Conservation (phyloP, 805 yeast genomes). For the Kodamaea sagamina region DNA sequence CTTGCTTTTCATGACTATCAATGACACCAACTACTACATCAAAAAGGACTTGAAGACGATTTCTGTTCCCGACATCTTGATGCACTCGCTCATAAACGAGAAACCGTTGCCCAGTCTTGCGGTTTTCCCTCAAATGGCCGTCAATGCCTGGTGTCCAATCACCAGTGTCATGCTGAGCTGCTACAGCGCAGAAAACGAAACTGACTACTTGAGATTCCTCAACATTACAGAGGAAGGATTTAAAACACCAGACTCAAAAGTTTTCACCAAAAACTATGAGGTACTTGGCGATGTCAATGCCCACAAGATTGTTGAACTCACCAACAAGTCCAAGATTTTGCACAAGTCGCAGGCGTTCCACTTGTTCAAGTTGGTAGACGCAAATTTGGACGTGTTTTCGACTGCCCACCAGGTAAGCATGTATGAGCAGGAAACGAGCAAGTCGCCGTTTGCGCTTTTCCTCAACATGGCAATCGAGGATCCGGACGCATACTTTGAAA, state of each 20-base stretch:
- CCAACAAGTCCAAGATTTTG: slow-evolving; percentile 70
- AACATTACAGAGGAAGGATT: slow-evolving; percentile 30
- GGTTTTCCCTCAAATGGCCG: slow-evolving; percentile 65
- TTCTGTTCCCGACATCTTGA: slow-evolving; percentile 72
- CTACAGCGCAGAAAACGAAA: slow-evolving; percentile 25
- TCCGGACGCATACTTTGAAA: slow-evolving; percentile 22
- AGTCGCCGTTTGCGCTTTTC: slow-evolving; percentile 65
- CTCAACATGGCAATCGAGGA: slow-evolving; percentile 55
- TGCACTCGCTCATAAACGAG: slow-evolving; percentile 89
- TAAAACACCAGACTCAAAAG: slow-evolving; percentile 21
- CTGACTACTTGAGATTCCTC: slow-evolving; percentile 27
- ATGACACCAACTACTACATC: slow-evolving; percentile 44
- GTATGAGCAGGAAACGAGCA: slow-evolving; percentile 55
- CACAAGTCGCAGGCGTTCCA: slow-evolving; percentile 86
- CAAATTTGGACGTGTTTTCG: slow-evolving; percentile 48
- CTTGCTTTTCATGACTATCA: slow-evolving; percentile 61
- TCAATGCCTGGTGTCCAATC: slow-evolving; percentile 66
- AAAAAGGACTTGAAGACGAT: slow-evolving; percentile 43
- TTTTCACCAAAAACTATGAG: slow-evolving; percentile 30
- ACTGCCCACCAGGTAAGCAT: slow-evolving; percentile 66
- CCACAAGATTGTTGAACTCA: slow-evolving; percentile 52
- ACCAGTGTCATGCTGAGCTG: slow-evolving; percentile 54
- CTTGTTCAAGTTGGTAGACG: slow-evolving; percentile 55
- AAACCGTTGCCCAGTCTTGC: slow-evolving; percentile 59
- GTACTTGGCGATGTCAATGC: slow-evolving; percentile 15